Evolutionary conservation across 768 basidiomycete species (phyloP), one percentile per base, ranked within the genome.

Genomic region (Tricholoma terreum): DNA sequence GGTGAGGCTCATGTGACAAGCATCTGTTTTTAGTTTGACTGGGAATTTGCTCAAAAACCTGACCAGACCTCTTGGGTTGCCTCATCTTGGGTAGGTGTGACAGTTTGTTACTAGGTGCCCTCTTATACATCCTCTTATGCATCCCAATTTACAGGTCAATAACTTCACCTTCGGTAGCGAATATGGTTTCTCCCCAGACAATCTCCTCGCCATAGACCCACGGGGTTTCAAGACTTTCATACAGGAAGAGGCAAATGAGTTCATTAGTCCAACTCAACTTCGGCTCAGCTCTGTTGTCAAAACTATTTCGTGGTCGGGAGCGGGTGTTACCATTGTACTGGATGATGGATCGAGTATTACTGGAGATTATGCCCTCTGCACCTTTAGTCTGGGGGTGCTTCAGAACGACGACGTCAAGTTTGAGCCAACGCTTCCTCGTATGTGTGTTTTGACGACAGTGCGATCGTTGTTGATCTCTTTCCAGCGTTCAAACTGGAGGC

Each of bases 311-410:
- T 79, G 85, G 61, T 76, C 75, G 5, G 59, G 63, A n/a, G 57
- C 72, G 17, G 72, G 78, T 2, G 84, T 84, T 14, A 70, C 67
- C 1, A 79, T 89, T 31, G 73, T 73, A 14, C 71, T 85, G 27
- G 60, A 68, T 1, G 70, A 77, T 55, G 84, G 82, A 1, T 58
- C 69, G 31, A 69, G 40, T 1, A 63, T 87, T 21, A 71, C 67
- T 12, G 84, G 78, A 12, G 80, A 86, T 52, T 83, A 85, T 65
- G 84, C 80, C 3, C 64, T 89, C 27, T 82, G 81, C 59, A 89
- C 87, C 0, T 89, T 89, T 70, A 87, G 86, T 58, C 66, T 86
- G 1, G 87, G 87, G 0, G 87, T 89, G 6, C 71, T 89, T 54
- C 87, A 89, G 69, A 75, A 85, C 55, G 71, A 77, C 30, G 85